A percentile compares a stretch with the other conserved stretches of the same genome.
These are phyloP conservation scores for Perkinsus olseni DNA, from an alignment of 169 alveolate genomes.

Conservation along the genomic window DNA sequence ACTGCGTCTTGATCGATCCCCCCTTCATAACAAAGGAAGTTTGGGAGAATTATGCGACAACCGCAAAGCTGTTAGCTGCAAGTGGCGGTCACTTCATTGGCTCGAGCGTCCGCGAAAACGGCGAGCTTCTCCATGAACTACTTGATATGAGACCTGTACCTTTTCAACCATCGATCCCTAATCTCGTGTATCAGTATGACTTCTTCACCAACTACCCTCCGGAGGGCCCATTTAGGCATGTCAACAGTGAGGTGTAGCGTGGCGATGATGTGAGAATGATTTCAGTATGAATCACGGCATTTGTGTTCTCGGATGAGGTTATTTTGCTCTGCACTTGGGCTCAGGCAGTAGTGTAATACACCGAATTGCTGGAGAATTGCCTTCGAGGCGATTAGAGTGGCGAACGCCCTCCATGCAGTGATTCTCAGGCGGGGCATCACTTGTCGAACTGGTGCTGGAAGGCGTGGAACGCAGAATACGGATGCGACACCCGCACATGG, in stretches of 20 bases:
- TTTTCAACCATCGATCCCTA: constrained; percentile 64
- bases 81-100: constrained; percentile 36
- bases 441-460: too few species aligned
- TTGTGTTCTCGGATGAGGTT: too few species aligned
- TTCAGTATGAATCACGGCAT: too few species aligned
- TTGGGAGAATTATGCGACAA: constrained; percentile 55
- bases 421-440: too few species aligned
- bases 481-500: too few species aligned
- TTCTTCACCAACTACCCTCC: constrained; percentile 45
- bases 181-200: constrained; percentile 61
- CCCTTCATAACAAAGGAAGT: constrained; percentile 70
- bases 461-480: too few species aligned
- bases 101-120: constrained; percentile 60
- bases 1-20: constrained; percentile 62
- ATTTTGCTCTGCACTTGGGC: too few species aligned
- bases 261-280: background rate
- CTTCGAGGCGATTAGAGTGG: too few species aligned
- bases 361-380: too few species aligned
- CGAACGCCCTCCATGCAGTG: too few species aligned
- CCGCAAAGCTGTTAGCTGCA: constrained; percentile 44
- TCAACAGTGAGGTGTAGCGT: background rate
- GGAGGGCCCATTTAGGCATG: background rate
- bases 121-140: constrained; percentile 44
- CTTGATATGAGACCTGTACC: constrained; percentile 32
- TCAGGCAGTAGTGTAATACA: too few species aligned